Conservation (phyloP, 2,329 filamentous ascomycete species). For the Epichloe gansuensis region DNA sequence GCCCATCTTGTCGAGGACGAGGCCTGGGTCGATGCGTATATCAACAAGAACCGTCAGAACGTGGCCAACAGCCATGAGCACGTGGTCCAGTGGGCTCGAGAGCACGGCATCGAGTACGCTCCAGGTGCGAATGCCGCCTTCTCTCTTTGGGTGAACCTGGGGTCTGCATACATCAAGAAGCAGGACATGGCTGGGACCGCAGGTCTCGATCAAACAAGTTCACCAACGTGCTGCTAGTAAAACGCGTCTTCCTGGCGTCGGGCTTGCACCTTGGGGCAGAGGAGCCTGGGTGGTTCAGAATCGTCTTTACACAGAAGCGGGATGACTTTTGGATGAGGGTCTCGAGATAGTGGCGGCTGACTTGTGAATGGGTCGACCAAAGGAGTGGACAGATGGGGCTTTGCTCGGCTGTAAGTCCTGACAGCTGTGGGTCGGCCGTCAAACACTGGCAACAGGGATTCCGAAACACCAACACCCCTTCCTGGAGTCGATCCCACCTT, state of each 20-base stretch:
- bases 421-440: background rate
- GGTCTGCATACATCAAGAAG: slow-evolving; percentile 15
- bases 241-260: slow-evolving; percentile 24
- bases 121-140: slow-evolving; percentile 39
- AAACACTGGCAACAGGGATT: background rate
- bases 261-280: slow-evolving; percentile 26
- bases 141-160: slow-evolving; percentile 42
- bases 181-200: slow-evolving; percentile 2
- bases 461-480: background rate
- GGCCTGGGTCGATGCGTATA: slow-evolving; percentile 30
- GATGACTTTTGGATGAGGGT: slow-evolving; percentile 17
- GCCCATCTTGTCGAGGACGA: slow-evolving; percentile 32
- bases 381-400: too few relatives aligned
- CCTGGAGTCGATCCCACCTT: too few relatives aligned
- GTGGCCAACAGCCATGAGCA: slow-evolving; percentile 28
- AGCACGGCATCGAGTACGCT: slow-evolving; percentile 31
- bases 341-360: slow-evolving; percentile 5
- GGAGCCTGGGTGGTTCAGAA: slow-evolving; percentile 25
- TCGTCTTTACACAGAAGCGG: slow-evolving; percentile 24
- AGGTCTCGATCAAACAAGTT: slow-evolving; percentile 15
- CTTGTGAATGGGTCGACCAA: too few relatives aligned
- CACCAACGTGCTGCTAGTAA: slow-evolving; percentile 16
- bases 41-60: slow-evolving; percentile 27
- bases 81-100: slow-evolving; percentile 23
- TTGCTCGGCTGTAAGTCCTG: too few relatives aligned